Evolutionary conservation across 2,329 filamentous ascomycete species (phyloP).

Genomic region (Monilinia fructigena): DNA sequence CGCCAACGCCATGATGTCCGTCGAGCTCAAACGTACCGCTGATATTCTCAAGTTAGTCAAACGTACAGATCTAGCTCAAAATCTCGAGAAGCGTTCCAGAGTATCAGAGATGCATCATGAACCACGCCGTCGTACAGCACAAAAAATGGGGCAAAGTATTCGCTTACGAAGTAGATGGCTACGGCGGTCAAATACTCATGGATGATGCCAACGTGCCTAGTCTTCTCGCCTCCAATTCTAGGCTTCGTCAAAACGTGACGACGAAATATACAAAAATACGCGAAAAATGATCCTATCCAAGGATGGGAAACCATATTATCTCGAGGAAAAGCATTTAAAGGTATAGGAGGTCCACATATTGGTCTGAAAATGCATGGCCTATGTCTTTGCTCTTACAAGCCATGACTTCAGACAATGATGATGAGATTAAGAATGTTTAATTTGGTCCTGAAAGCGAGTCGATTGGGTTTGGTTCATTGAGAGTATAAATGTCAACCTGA

Average conservation of each 20-base stretch:
- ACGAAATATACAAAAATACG: conserved; percentile 83
- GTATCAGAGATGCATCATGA: conserved; percentile 73
- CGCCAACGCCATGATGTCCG: conserved; percentile 92
- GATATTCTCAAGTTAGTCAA: conserved; percentile 61
- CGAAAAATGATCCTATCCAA: conserved; percentile 59
- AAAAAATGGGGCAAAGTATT: conserved; percentile 76
- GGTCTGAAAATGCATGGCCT: conserved; percentile 89
- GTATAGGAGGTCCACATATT: conserved; percentile 78
- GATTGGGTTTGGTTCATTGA: conserved; percentile 83
- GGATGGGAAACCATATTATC: conserved; percentile 76
- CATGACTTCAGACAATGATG: conserved; percentile 80
- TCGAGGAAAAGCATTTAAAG: conserved; percentile 75
- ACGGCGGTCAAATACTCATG: conserved; percentile 79
- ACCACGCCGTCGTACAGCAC: conserved; percentile 78
- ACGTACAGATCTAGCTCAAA: conserved; percentile 52
- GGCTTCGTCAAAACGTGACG: conserved; percentile 66
- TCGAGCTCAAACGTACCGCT: conserved; percentile 76
- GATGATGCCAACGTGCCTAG: conserved; percentile 88
- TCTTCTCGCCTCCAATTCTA: conserved; percentile 71
- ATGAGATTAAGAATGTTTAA: conserved; percentile 76
- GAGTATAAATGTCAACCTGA: conserved; percentile 77
- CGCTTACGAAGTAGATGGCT: conserved; percentile 85
- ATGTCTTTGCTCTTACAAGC: conserved; percentile 93
- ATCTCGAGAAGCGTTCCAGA: conserved; percentile 58
- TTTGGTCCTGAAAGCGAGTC: conserved; percentile 71